phyloP scores from a whole-genome alignment of 2,329 filamentous ascomycete genomes.

The Neofusicoccum cordaticola region DNA sequence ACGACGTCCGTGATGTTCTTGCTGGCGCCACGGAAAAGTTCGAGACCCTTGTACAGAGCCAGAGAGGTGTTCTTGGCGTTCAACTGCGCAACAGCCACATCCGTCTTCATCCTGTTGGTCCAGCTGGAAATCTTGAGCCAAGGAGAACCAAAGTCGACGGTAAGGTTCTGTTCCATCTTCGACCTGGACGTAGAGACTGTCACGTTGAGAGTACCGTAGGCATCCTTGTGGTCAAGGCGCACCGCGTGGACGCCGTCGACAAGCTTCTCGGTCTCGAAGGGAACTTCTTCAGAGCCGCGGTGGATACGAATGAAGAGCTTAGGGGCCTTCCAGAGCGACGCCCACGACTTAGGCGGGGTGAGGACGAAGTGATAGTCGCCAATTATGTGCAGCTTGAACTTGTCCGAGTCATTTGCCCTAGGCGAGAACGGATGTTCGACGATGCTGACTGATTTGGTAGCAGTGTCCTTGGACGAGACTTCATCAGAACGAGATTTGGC shows the following conservation, averaged over 20 bases:
- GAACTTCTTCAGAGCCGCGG: slow-evolving; percentile 42
- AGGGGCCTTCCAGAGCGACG: slow-evolving; percentile 43
- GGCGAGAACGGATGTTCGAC: slow-evolving; percentile 13
- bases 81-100: slow-evolving; percentile 24
- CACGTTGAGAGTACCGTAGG: slow-evolving; percentile 49
- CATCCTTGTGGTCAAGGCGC: slow-evolving; percentile 49
- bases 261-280: slow-evolving; percentile 28
- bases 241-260: slow-evolving; percentile 54
- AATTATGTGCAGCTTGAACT: slow-evolving; percentile 54
- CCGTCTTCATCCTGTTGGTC: slow-evolving; percentile 21
- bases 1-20: slow-evolving; percentile 8
- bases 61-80: slow-evolving; percentile 26
- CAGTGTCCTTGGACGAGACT: slow-evolving; percentile 2
- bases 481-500: neutral
- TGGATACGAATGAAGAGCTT: slow-evolving; percentile 50
- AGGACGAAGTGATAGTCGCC: slow-evolving; percentile 54
- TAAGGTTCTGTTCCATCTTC: slow-evolving; percentile 25
- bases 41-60: slow-evolving; percentile 17
- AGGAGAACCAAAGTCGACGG: slow-evolving; percentile 32
- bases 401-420: slow-evolving; percentile 31
- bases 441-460: slow-evolving; percentile 8
- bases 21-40: neutral
- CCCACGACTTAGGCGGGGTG: slow-evolving; percentile 46
- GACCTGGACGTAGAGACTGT: slow-evolving; percentile 42
- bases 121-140: slow-evolving; percentile 29